Evolutionary conservation across 768 basidiomycete species (phyloP).

Genomic region (Boletellus emodensis): DNA sequence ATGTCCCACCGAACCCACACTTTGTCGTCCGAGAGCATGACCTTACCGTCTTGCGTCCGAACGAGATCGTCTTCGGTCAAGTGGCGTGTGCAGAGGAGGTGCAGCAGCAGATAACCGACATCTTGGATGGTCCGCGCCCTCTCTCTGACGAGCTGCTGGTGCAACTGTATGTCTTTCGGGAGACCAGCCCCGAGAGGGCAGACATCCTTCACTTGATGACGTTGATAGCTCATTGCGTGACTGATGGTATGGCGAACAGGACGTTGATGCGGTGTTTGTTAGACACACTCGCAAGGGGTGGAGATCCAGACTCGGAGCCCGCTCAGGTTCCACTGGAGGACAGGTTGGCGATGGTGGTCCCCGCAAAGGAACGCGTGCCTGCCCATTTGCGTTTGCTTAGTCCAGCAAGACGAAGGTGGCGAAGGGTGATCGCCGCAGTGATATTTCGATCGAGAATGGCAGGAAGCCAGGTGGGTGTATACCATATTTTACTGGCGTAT

Average conservation of each 20-base stretch:
- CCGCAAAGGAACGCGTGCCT: constrained; percentile 34
- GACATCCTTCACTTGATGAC: constrained; percentile 41
- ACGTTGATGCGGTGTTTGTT: constrained; percentile 45
- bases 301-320: background rate
- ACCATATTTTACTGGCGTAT: background rate
- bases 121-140: constrained; percentile 32
- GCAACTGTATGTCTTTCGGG: constrained; percentile 39
- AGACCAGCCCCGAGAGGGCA: constrained; percentile 27
- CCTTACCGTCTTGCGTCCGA: constrained; percentile 28
- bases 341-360: constrained; percentile 38
- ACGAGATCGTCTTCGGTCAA: constrained; percentile 37
- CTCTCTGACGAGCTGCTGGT: constrained; percentile 43
- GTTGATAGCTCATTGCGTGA: constrained; percentile 45
- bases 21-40: constrained; percentile 42
- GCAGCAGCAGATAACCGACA: constrained; percentile 20
- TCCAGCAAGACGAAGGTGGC: constrained; percentile 42
- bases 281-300: constrained; percentile 33
- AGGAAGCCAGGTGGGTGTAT: constrained; percentile 34
- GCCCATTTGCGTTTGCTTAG: constrained; percentile 25
- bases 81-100: constrained; percentile 36
- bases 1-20: background rate
- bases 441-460: constrained; percentile 33
- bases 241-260: constrained; percentile 46
- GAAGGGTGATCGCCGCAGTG: constrained; percentile 38
- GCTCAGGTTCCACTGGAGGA: constrained; percentile 29